These are phyloP conservation scores for Fusarium metavorans DNA, from an alignment of 2,329 filamentous ascomycete genomes.

Conservation along the genomic window DNA sequence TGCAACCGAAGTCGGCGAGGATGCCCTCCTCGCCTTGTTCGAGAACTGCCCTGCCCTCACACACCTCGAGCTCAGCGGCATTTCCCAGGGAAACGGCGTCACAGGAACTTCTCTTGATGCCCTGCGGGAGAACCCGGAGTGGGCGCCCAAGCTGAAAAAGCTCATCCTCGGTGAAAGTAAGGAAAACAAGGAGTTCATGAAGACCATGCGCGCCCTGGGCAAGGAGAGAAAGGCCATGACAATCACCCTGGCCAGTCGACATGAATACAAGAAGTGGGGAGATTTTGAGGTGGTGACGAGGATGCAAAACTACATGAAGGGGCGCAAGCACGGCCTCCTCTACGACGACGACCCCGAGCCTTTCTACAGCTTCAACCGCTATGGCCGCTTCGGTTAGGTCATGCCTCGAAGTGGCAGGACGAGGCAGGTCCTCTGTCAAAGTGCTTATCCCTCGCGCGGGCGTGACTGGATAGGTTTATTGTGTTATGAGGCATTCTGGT, in stretches of 20 bases:
- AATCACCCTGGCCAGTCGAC: background rate
- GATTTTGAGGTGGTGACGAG: slow-evolving; percentile 9
- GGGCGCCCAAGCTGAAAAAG: slow-evolving; percentile 18
- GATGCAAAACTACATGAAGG: slow-evolving; percentile 6
- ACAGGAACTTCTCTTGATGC: slow-evolving; percentile 3
- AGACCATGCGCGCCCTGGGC: slow-evolving; percentile 16
- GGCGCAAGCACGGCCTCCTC: background rate
- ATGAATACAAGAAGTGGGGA: slow-evolving; percentile 20
- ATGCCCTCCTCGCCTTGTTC: background rate
- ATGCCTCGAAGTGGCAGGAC: background rate
- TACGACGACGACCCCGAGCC: background rate
- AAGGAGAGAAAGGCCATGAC: slow-evolving; percentile 14
- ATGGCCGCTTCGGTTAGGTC: background rate
- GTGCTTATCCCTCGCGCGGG: background rate
- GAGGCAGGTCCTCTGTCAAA: background rate
- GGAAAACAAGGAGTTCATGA: slow-evolving; percentile 17
- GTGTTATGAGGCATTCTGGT: background rate
- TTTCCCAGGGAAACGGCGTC: background rate
- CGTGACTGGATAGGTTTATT: background rate
- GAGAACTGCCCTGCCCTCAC: background rate
- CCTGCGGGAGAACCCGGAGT: slow-evolving; percentile 12
- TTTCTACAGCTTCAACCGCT: too few relatives aligned
- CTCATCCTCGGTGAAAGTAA: background rate
- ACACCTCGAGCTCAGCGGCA: slow-evolving; percentile 8
- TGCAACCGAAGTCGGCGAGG: background rate